Evolutionary conservation across 2,329 filamentous ascomycete genomes (phyloP).

Genomic region (Xylariaceae sp.): DNA sequence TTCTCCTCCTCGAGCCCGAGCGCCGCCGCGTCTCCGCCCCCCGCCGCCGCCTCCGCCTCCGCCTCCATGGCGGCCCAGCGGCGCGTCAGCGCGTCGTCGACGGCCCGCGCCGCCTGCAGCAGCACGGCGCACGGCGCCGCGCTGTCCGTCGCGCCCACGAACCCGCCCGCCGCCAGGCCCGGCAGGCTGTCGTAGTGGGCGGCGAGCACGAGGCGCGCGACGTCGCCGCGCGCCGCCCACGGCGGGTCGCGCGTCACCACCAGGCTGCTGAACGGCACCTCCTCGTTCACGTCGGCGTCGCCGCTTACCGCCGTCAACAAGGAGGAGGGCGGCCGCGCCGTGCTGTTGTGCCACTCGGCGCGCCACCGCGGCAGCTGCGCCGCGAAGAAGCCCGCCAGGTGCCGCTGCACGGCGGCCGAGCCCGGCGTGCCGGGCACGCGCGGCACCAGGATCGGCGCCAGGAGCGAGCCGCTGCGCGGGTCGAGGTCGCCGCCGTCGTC

Average conservation of each 20-base stretch:
- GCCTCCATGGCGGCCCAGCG: constrained; percentile 73
- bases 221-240: constrained; percentile 65
- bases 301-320: too few relatives aligned
- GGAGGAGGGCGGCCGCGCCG: constrained; percentile 73
- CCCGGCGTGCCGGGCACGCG: constrained; percentile 84
- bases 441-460: constrained; percentile 80
- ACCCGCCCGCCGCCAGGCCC: constrained; percentile 60
- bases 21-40: constrained; percentile 57
- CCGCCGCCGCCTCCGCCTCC: constrained; percentile 42
- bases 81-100: constrained; percentile 70
- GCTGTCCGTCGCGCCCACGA: constrained; percentile 89
- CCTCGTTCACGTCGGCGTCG: constrained; percentile 57
- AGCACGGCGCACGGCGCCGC: constrained; percentile 92
- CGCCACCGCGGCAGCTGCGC: constrained; percentile 70
- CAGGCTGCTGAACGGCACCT: constrained; percentile 80
- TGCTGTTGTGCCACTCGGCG: constrained; percentile 83
- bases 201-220: constrained; percentile 74
- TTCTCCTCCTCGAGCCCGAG: constrained; percentile 62
- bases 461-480: constrained; percentile 64
- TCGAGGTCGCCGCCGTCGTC: constrained; percentile 70
- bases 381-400: constrained; percentile 78
- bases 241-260: constrained; percentile 85
- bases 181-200: constrained; percentile 91
- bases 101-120: constrained; percentile 72
- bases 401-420: constrained; percentile 62